phyloP scores from a whole-genome alignment of 1,139 yeast genomes.

The Hanseniaspora uvarum region DNA sequence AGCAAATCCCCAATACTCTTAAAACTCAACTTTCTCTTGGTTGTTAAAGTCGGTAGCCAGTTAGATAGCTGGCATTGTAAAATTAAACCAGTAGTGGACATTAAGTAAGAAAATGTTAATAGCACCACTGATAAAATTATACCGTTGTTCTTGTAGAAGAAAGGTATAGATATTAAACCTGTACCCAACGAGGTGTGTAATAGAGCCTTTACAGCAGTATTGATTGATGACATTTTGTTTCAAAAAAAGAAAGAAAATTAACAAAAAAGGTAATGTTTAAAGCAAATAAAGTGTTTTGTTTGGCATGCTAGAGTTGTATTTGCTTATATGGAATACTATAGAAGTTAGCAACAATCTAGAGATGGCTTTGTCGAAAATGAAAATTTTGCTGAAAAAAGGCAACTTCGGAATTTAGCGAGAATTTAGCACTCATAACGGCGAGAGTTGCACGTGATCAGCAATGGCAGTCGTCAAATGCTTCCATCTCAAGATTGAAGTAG shows the following conservation, averaged over 20 bases:
- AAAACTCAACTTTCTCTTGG: slow-evolving; percentile 45
- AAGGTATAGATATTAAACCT: slow-evolving; percentile 89
- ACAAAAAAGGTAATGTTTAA: no score
- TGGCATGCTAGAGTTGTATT: no score
- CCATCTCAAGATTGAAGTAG: no score
- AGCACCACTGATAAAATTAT: slow-evolving; percentile 60
- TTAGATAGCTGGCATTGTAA: slow-evolving; percentile 18
- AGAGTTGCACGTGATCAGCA: background rate
- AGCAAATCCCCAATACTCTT: slow-evolving; percentile 58
- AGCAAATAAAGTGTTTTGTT: no score
- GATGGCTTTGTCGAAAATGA: background rate
- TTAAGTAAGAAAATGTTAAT: slow-evolving; percentile 35
- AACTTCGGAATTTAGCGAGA: background rate
- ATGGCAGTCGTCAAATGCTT: background rate
- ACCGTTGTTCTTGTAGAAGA: slow-evolving; percentile 82
- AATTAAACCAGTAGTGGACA: slow-evolving; percentile 23
- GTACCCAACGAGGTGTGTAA: slow-evolving; percentile 63
- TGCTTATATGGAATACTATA: background rate
- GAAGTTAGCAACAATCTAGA: background rate
- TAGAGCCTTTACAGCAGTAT: slow-evolving; percentile 42
- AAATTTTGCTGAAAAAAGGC: background rate
- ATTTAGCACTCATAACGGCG: background rate
- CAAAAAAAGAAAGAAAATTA: no score
- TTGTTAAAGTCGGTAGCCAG: slow-evolving; percentile 23
- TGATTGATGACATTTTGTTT: slow-evolving; percentile 23